Evolutionary conservation across 345 rosid genomes (phyloP).

Genomic region (Triadica sebifera): DNA sequence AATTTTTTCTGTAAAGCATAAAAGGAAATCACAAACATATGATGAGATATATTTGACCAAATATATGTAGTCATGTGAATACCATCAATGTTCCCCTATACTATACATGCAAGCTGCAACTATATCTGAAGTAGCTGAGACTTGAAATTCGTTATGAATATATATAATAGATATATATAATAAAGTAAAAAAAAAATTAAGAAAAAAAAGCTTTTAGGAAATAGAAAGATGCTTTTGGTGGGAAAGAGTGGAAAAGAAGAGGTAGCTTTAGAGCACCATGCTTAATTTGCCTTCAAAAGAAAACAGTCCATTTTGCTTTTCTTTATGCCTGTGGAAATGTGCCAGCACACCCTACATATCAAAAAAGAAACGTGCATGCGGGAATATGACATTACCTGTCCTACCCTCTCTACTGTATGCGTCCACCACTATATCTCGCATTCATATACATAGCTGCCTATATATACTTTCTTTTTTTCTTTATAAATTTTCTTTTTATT

Average conservation of each 20-base stretch:
- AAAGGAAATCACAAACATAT: too few relatives aligned
- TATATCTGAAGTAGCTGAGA: background rate
- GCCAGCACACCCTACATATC: slow-evolving; percentile 17
- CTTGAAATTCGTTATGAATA: background rate
- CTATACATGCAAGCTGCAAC: background rate
- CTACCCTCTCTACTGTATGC: slow-evolving; percentile 1
- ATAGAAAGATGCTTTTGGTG: too few relatives aligned
- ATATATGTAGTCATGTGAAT: background rate
- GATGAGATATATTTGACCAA: background rate
- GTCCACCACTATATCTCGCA: background rate
- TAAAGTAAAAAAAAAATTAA: background rate
- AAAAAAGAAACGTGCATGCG: slow-evolving; percentile 38
- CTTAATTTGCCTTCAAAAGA: too few relatives aligned
- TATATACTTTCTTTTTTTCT: too few relatives aligned
- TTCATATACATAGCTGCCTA: background rate
- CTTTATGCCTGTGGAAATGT: slow-evolving; percentile 29
- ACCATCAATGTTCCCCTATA: background rate
- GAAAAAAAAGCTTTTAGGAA: too few relatives aligned
- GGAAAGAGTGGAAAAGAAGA: slow-evolving; percentile 14
- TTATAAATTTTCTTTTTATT: background rate
- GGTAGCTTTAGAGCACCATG: slow-evolving; percentile 39
- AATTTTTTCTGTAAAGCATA: too few relatives aligned
- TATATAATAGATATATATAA: too few relatives aligned
- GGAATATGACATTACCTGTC: slow-evolving; percentile 27
- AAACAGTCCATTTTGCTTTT: too few relatives aligned